Conservation (phyloP, 306 rosid species). For the Cicer chorassanicum region DNA sequence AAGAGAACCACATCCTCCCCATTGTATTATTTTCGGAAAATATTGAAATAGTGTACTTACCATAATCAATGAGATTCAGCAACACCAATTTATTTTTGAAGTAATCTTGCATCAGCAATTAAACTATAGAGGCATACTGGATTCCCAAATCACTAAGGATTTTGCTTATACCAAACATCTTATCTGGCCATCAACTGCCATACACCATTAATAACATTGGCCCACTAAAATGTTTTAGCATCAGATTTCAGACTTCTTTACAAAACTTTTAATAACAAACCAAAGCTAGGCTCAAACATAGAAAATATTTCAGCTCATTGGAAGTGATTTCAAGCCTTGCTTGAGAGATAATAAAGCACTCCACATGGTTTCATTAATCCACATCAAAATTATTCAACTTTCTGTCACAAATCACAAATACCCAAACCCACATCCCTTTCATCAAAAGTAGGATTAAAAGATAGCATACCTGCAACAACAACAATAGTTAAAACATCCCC, state of each 20-base stretch:
- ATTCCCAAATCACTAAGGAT: background rate
- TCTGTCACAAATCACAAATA: slow-evolving; percentile 23
- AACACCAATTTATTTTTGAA: background rate
- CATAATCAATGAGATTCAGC: background rate
- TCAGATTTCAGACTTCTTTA: slow-evolving; percentile 3
- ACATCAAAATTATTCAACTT: slow-evolving; percentile 36
- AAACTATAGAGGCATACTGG: background rate
- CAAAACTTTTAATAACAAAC: slow-evolving; percentile 3
- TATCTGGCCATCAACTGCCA: background rate
- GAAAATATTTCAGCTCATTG: slow-evolving; percentile 9
- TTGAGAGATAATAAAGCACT: slow-evolving; percentile 15
- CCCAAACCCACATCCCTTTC: background rate
- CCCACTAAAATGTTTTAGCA: slow-evolving; percentile 16
- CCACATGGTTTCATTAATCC: slow-evolving; percentile 2
- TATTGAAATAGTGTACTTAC: background rate
- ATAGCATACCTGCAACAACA: slow-evolving; percentile 64
- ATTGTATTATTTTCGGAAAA: background rate
- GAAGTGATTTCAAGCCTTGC: slow-evolving; percentile 12
- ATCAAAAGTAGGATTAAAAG: slow-evolving; percentile 34
- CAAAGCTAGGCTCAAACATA: slow-evolving; percentile 11
- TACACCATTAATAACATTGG: slow-evolving; percentile 1
- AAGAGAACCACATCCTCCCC: background rate
- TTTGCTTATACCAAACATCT: background rate
- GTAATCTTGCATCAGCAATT: background rate
- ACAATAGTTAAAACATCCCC: slow-evolving; percentile 76